A percentile compares a stretch with the other conserved stretches of the same genome.
These are phyloP conservation scores for Vitis cinerea DNA, from an alignment of 164 flowering plant genomes.

Conservation along the genomic window DNA sequence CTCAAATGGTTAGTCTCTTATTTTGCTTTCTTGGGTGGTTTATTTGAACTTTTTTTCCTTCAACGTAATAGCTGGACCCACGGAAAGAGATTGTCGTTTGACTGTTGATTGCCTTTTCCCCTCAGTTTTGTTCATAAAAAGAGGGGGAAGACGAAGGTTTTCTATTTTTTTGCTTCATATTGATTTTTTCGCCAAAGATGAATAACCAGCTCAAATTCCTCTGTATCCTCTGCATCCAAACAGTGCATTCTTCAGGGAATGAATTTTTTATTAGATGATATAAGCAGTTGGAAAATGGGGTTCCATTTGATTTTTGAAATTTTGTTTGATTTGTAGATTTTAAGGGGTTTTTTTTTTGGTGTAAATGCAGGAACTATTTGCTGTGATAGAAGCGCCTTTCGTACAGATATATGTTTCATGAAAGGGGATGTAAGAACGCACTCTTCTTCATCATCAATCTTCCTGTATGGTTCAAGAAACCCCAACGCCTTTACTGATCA, in stretches of 20 bases:
- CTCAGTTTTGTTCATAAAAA: no score
- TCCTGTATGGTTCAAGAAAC: conserved; percentile 44
- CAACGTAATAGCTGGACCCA: background rate
- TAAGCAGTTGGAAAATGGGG: no score
- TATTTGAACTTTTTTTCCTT: no score
- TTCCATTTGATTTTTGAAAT: no score
- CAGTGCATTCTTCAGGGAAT: no score
- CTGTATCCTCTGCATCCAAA: no score
- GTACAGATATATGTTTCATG: conserved; percentile 80
- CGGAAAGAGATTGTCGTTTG: background rate
- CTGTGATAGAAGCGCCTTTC: conserved; percentile 71
- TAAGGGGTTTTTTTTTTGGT: background rate
- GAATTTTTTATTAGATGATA: no score
- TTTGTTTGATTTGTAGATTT: background rate
- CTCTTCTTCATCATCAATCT: conserved; percentile 61
- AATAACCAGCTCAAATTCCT: no score
- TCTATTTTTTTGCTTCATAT: no score
- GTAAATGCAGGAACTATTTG: conserved; percentile 56
- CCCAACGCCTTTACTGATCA: conserved; percentile 3
- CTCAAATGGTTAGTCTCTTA: conserved; percentile 40
- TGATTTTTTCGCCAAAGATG: no score
- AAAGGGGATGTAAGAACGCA: conserved; percentile 87
- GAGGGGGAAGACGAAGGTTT: no score
- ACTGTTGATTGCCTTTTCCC: background rate
- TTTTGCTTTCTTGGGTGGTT: background rate